phyloP scores from a whole-genome alignment of 2,329 filamentous ascomycete species.

The Fusarium sp. region DNA sequence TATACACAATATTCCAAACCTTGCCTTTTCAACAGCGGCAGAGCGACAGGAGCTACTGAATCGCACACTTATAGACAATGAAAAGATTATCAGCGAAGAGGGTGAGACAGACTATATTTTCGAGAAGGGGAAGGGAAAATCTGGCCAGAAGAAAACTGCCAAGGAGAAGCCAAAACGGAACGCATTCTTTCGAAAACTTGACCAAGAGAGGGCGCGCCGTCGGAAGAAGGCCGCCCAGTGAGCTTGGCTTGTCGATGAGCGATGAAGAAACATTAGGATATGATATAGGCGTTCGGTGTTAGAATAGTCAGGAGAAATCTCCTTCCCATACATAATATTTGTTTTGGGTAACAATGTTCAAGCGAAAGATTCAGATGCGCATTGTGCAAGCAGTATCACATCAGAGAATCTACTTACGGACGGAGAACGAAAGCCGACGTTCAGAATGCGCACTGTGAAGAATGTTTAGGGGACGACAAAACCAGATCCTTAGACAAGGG shows the following conservation, averaged over 20 bases:
- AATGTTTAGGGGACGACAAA: background rate
- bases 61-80: conserved; percentile 84
- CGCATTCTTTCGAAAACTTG: conserved; percentile 37
- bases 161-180: conserved; percentile 29
- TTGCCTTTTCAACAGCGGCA: conserved; percentile 78
- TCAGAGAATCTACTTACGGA: background rate
- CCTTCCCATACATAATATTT: background rate
- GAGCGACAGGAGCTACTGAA: conserved; percentile 84
- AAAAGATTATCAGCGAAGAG: conserved; percentile 50
- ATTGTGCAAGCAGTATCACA: background rate
- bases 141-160: background rate
- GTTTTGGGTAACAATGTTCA: background rate
- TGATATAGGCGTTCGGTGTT: background rate
- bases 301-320: too few species aligned
- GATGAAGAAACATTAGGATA: background rate
- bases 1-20: conserved; percentile 79
- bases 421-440: background rate
- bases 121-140: background rate
- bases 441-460: background rate
- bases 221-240: background rate
- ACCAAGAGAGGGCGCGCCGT: conserved; percentile 24
- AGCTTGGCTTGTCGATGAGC: background rate
- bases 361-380: background rate
- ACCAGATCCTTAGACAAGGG: background rate
- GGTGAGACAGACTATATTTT: conserved; percentile 9